Base-by-base conservation (phyloP, 169 alveolate genomes). In the Perkinsus chesapeaki region DNA sequence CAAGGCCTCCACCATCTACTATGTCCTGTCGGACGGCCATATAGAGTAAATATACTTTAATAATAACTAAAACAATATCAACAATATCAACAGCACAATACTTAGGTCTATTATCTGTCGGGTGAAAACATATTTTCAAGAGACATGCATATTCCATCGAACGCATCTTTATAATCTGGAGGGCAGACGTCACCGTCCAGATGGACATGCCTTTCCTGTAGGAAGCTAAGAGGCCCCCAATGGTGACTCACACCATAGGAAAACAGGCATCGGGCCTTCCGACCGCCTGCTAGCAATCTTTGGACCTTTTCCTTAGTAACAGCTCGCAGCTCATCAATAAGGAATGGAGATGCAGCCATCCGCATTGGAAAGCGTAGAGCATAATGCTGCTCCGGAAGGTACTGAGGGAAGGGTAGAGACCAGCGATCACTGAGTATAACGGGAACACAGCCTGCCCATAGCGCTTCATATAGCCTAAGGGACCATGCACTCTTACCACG, bases 401-500 rank as follows among this genome's bases (percentile, higher is more conserved):
- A 16, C 5, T 16, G 5, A 16, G 60, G 72, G 48, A 91, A 91
- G n/a, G 92, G 92, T 0, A 91, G 92, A 20, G 23, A 37, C 92
- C 92, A 93, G 92, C 48, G 73, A 91, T 93, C 95, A 38, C 92
- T 93, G 73, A 93, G 93, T 3, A 93, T 47, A 23, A 93, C 95
- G n/a, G 95, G 95, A 23, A 93, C 39, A 92, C 95, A 93, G 92
- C 90, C 92, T 0, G 93, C 93, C 34, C 73, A 93, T 37, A 93
- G 93, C 37, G 92, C 95, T 0, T 93, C 48, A 39, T 91, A 93
- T 38, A 91, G 92, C 95, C 95, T 91, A 34, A n/a, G 39, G 72
- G 39, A 20, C 95, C 95, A 93, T 7, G 95, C 95, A 39, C 93
- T 73, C 73, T 93, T 93, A 39, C 95, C 95, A 37, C 95, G 93